Base-by-base conservation (phyloP, 305 asterid genomes). In the Fraxinus dipetala region DNA sequence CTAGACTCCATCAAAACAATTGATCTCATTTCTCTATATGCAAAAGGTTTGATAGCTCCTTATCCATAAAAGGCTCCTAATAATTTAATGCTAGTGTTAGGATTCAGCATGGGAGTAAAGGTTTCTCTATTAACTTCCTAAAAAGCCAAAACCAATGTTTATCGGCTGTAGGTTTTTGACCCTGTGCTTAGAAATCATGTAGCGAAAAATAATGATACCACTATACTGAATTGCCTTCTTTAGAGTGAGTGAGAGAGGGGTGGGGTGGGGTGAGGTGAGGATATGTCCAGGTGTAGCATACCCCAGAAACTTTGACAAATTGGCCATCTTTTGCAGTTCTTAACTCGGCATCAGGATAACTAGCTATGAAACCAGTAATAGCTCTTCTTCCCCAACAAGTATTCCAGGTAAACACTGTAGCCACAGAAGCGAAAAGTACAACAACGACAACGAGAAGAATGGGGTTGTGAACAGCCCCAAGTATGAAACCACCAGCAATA, bases 221-320 rank as follows among this genome's bases (percentile, higher is more conserved):
- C 22, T 69, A 28, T 28, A 30, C 38, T 69, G 20, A 69, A 13
- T 69, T 8, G 18, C 20, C 38, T 11, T 65, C 35, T 65, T 10
- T 28, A 13, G 3, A 5, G 75, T 26, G 38, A 69, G 75, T 69
- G 13, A 20, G 18, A 69, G 36, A 14, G 34, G 18, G n/a, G 10
- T 13, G 9, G 18, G 14, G 36, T 1, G 34, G 34, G n/a, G 24
- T 1, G 72, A 14, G 32, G 72, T 30, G 35, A 9, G 18, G 73
- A 24, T 26, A 24, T 24, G 13, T 45, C 72, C 43, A 61, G 70
- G 59, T 31, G 72, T 63, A 63, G 80, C 94, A 76, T 92, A 92
- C 97, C 94, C 97, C 97, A 78, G 97, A 89, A 78, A 93, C 96
- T 82, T 93, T 93, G 81, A 93, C 96, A 78, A 89, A 93, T 81